Evolutionary conservation across 192 early-diverging fungal species (phyloP), one percentile per base, ranked within the genome.

Genomic region (Borealophlyctis nickersoniae): DNA sequence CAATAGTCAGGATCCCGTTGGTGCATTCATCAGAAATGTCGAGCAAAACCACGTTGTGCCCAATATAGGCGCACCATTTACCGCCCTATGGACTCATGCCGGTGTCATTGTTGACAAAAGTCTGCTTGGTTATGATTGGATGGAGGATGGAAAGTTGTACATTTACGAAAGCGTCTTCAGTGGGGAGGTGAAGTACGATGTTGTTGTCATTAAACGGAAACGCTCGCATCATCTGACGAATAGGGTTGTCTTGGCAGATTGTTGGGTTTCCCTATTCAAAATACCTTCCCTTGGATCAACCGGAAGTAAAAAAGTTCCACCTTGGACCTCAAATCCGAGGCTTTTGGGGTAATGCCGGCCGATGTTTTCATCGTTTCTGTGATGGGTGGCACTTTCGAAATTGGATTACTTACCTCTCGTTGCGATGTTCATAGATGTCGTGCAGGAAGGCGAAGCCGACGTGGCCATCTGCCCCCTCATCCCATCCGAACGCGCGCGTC

Each of bases 131-230:
- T 62, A 66, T 4, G 56, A 58, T 4, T 72, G 63, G 28, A 27
- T 74, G 35, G 73, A 71, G 54, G 32, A 9, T 1, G 69, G 63
- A 0, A 72, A 55, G 32, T 56, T 74, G 27, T 74, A 74, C 57
- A 30, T 74, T 27, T 73, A 73, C 55, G 73, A 74, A 45, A 67
- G 63, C 24, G 62, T 74, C 5, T 67, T 74, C 35, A 58, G 49
- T 14, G 73, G 73, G 7, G 39, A 45, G 39, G 39, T 45, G 19
- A 45, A 19, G 39, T 13, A 45, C n/a, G n/a, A n/a, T n/a, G n/a
- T n/a, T n/a, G n/a, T n/a, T n/a, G n/a, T n/a, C n/a, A n/a, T n/a
- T n/a, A n/a, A n/a, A n/a, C n/a, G n/a, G n/a, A n/a, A n/a, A n/a
- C n/a, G n/a, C n/a, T n/a, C n/a, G n/a, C n/a, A n/a, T n/a, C n/a